phyloP scores from a whole-genome alignment of 1,139 yeast genomes.

The Arxiozyma bovina region DNA sequence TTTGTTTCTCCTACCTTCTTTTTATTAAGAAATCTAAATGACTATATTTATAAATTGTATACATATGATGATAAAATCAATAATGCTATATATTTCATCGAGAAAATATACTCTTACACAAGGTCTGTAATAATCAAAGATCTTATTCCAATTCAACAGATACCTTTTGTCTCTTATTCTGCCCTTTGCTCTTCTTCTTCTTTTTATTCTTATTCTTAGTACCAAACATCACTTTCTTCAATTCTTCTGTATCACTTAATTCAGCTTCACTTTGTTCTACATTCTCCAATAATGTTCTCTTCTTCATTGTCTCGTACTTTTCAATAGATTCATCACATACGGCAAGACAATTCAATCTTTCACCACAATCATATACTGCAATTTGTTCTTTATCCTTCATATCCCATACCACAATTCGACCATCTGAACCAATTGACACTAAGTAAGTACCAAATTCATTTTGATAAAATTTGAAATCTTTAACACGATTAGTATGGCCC shows the following conservation, averaged over 20 bases:
- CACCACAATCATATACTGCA: slow-evolving; percentile 89
- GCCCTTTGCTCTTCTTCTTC: slow-evolving; percentile 38
- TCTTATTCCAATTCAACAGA: slow-evolving; percentile 46
- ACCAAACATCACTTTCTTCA: slow-evolving; percentile 36
- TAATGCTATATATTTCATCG: neutral
- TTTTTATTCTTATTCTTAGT: slow-evolving; percentile 35
- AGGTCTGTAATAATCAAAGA: neutral
- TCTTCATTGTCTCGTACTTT: slow-evolving; percentile 61
- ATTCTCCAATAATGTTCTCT: slow-evolving; percentile 45
- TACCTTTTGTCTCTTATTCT: slow-evolving; percentile 35
- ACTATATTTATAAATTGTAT: neutral
- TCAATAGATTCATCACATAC: slow-evolving; percentile 75
- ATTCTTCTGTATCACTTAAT: slow-evolving; percentile 33
- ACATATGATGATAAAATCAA: neutral
- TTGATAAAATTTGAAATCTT: slow-evolving; percentile 54
- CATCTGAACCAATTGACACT: slow-evolving; percentile 85
- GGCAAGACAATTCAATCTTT: slow-evolving; percentile 78
- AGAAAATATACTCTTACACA: neutral
- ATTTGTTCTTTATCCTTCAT: slow-evolving; percentile 60
- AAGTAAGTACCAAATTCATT: slow-evolving; percentile 44
- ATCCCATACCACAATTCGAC: slow-evolving; percentile 88
- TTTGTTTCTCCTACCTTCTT: neutral
- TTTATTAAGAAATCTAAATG: neutral
- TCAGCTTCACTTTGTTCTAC: slow-evolving; percentile 50
- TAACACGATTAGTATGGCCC: slow-evolving; percentile 82